Base-by-base conservation (phyloP, 2,329 filamentous ascomycete species). In the Penicillium nordicum region DNA sequence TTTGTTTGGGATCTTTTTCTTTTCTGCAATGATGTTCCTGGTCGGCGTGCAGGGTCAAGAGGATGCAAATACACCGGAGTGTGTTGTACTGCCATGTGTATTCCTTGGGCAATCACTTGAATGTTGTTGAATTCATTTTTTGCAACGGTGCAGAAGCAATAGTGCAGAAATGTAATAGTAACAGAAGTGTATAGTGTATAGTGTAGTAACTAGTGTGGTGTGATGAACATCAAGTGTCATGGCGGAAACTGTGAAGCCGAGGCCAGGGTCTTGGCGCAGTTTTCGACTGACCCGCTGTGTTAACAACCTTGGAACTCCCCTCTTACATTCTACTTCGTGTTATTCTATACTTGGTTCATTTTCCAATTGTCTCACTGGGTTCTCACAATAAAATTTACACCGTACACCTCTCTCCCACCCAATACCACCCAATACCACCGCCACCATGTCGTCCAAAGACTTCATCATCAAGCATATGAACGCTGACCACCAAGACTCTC, bases 401-500 rank as follows among this genome's bases (percentile, higher is more conserved):
- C 23, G 16, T 23, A 29, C 23, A 12, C 46, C 14, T n/a, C 40
- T 21, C 10, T 32, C 30, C 9, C 30, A 32, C 25, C 25, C 25
- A 27, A 27, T 21, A 21, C 21, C 21, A 21, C 27, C 14, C 23
- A 55, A 29, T 30, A 51, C 57, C 53, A 37, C 47, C 18, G 43
- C 42, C 53, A 68, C 46, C 50, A 69, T 67, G 61, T 62, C 67
- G 6, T 74, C 78, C 57, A 85, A 85, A 68, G 67, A 79, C 56
- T 84, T 86, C 57, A 87, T 91, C 72, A 83, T 93, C 69, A 80
- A 80, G 34, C 92, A 97, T 79, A 94, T 97, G 90, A 96, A 97
- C 77, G 78, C 79, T 42, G 88, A 93, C 73, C 93, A 96, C 76
- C 78, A 81, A 50, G 82, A 84, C 64, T 90, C 90, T 56, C 84